Evolutionary conservation across 768 basidiomycete genomes (phyloP), one percentile per base, ranked within the genome.

Genomic region (Hebeloma cylindrosporum): DNA sequence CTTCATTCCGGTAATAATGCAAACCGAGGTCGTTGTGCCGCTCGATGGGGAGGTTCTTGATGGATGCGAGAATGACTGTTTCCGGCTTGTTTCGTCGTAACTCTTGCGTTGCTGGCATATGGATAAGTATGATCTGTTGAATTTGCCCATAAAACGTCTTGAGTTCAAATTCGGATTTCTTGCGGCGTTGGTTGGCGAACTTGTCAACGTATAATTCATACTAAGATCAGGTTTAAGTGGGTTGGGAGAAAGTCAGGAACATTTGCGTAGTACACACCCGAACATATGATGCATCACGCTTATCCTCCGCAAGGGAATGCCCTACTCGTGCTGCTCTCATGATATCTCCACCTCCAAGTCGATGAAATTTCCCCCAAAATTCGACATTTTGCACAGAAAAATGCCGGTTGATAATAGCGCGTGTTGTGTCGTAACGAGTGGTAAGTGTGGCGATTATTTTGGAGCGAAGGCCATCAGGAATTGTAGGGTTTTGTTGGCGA

Each of bases 111-210:
- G 40, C 34, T 5, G 54, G 54, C 2, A 68, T 37, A 3, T 47
- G 44, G 13, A 71, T 23, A 16, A 60, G 46, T 23, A 66, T 49
- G 13, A 72, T 59, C 25, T 56, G 39, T 35, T 60, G 45, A 1
- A 72, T 60, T 46, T 66, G 64, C 1, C 70, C 69, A 50, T 54
- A 72, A 48, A 61, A 68, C 9, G 57, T 52, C 30, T 43, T 10
- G 9, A 22, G 36, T 10, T 25, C 38, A 18, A 56, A 59, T 9
- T 53, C 34, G 9, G 56, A 45, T 5, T 11, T 31, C 21, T 6
- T 28, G 3, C 47, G 40, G 7, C 31, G 47, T 10, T 47, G 28
- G 7, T 39, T 43, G 1, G 60, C 56, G 40, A 62, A 45, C 21
- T 31, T 45, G 48, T 71, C 69, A 13, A 68, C 53, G 28, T 59